These are phyloP conservation scores for Suillus weaverae DNA, from an alignment of 768 basidiomycete genomes.

Conservation along the genomic window DNA sequence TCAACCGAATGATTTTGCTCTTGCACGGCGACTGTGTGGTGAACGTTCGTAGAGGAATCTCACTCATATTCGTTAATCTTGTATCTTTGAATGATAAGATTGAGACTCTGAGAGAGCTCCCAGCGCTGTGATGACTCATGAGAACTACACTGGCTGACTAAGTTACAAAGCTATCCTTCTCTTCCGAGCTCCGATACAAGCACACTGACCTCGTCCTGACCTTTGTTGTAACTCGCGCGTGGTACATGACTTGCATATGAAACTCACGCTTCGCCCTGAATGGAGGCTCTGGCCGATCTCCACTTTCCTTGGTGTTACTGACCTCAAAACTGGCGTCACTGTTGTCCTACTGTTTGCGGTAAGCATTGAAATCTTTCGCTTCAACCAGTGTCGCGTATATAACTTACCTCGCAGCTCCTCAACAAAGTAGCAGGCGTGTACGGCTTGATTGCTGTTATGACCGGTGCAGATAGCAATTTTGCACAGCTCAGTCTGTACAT, in stretches of 20 bases:
- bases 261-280: slow-evolving; percentile 79
- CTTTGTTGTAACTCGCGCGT: slow-evolving; percentile 2
- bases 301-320: slow-evolving; percentile 83
- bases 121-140: background rate
- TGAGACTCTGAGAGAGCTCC: background rate
- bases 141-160: background rate
- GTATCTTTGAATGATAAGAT: slow-evolving; percentile 16
- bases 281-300: slow-evolving; percentile 81
- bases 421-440: slow-evolving; percentile 99
- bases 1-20: slow-evolving; percentile 19
- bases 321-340: slow-evolving; percentile 92
- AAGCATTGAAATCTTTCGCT: slow-evolving; percentile 30
- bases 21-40: slow-evolving; percentile 30
- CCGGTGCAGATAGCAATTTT: slow-evolving; percentile 90
- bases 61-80: background rate
- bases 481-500: slow-evolving; percentile 91
- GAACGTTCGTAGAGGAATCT: slow-evolving; percentile 23
- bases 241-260: slow-evolving; percentile 53
- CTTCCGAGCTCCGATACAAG: background rate
- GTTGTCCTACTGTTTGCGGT: slow-evolving; percentile 90
- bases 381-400: slow-evolving; percentile 5
- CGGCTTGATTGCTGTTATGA: slow-evolving; percentile 88
- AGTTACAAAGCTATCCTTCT: background rate
- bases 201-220: background rate
- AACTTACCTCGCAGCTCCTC: slow-evolving; percentile 54